Conservation (phyloP, 345 rosid species). For the Citrus australasica region DNA sequence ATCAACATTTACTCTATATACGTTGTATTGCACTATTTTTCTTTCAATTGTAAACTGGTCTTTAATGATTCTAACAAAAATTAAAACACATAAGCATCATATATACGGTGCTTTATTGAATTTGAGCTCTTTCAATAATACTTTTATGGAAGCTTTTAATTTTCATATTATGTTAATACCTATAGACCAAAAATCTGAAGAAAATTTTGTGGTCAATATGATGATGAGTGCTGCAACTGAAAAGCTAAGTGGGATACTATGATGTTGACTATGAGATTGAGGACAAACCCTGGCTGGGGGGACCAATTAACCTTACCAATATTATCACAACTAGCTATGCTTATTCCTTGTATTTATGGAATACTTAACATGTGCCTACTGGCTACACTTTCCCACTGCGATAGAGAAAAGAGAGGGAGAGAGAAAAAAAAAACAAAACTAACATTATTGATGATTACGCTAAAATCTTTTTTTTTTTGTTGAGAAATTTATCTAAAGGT, state of each 20-base stretch:
- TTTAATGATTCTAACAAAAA: not conserved
- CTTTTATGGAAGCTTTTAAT: no score
- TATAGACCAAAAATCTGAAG: not conserved
- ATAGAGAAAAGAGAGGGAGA: no score
- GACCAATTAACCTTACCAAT: not conserved
- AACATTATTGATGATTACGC: not conserved
- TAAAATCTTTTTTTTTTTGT: not conserved
- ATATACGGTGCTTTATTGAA: not conserved
- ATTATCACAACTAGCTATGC: no score
- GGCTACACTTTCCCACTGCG: not conserved
- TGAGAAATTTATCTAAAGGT: no score
- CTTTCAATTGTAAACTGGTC: not conserved
- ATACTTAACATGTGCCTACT: constrained; percentile 6
- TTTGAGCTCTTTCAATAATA: not conserved
- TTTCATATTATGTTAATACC: no score
- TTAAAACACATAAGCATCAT: no score
- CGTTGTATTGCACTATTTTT: not conserved
- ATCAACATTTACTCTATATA: not conserved
- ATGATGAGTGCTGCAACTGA: not conserved
- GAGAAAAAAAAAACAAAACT: not conserved
- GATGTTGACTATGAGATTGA: constrained; percentile 5
- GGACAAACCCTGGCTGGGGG: not conserved
- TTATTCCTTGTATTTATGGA: not conserved
- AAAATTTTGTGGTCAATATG: not conserved
- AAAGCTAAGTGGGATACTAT: constrained; percentile 12